Conservation (phyloP, 805 yeast genomes). For the Schwanniomyces yamadae region DNA sequence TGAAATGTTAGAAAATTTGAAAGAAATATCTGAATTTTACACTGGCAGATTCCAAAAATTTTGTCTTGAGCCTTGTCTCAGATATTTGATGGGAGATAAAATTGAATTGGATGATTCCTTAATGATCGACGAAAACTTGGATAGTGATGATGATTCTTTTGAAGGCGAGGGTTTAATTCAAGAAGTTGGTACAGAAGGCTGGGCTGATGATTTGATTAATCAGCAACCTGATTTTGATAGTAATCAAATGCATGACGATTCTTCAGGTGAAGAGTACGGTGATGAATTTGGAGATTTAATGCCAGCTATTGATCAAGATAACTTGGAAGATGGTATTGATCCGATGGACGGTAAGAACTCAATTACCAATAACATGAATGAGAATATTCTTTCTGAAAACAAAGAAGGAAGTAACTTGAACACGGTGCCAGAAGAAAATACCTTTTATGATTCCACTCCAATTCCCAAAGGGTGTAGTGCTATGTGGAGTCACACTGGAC, state of each 20-base stretch:
- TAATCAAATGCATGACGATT: conserved; percentile 17
- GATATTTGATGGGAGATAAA: conserved; percentile 80
- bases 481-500: conserved; percentile 77
- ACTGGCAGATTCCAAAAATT: conserved; percentile 54
- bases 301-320: conserved; percentile 42
- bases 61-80: conserved; percentile 76
- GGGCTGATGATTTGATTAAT: conserved; percentile 42
- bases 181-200: conserved; percentile 40
- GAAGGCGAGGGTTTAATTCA: conserved; percentile 19
- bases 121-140: conserved; percentile 21
- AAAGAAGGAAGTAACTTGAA: not conserved
- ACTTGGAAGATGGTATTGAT: conserved; percentile 22
- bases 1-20: conserved; percentile 51
- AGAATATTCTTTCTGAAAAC: not conserved
- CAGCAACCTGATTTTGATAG: conserved; percentile 30
- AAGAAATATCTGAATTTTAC: conserved; percentile 55
- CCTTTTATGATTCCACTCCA: conserved; percentile 74
- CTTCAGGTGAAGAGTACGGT: conserved; percentile 31
- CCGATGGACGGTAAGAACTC: conserved; percentile 11
- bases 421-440: not conserved
- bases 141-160: conserved; percentile 22
- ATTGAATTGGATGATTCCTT: conserved; percentile 42
- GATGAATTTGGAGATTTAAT: conserved; percentile 35
- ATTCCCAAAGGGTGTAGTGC: conserved; percentile 95
- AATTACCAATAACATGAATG: conserved; percentile 11